These are phyloP conservation scores for Metschnikowia matae DNA, from an alignment of 805 yeast genomes.

Conservation along the genomic window DNA sequence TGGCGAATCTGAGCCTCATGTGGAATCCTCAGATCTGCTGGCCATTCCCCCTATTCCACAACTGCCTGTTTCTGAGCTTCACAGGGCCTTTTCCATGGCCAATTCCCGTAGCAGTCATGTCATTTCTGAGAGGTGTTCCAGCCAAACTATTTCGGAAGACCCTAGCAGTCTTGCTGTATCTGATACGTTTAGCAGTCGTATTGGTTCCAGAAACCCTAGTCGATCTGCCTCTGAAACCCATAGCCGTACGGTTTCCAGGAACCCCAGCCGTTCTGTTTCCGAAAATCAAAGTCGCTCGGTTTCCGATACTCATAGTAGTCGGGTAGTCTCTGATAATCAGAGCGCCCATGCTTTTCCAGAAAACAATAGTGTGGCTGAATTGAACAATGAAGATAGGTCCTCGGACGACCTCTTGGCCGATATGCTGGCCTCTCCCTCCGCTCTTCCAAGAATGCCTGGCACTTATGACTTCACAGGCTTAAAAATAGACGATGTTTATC, in stretches of 20 bases:
- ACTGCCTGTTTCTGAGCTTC: constrained; percentile 13
- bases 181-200: not conserved
- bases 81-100: constrained; percentile 7
- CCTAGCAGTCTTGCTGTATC: not conserved
- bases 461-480: constrained; percentile 46
- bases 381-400: not conserved
- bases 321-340: not conserved
- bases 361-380: not conserved
- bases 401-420: not conserved
- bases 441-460: constrained; percentile 42
- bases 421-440: constrained; percentile 6
- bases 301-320: not conserved
- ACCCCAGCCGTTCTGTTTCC: too few species aligned
- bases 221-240: too few species aligned
- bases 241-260: too few species aligned
- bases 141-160: not conserved
- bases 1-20: not conserved
- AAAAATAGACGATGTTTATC: constrained; percentile 12
- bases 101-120: not conserved
- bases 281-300: not conserved
- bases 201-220: too few species aligned
- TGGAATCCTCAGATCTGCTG: not conserved
- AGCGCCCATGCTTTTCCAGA: not conserved
- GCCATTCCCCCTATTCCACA: not conserved
- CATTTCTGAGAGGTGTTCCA: not conserved